Base-by-base conservation (phyloP, 768 basidiomycete genomes). In the Tylopilus sp. region DNA sequence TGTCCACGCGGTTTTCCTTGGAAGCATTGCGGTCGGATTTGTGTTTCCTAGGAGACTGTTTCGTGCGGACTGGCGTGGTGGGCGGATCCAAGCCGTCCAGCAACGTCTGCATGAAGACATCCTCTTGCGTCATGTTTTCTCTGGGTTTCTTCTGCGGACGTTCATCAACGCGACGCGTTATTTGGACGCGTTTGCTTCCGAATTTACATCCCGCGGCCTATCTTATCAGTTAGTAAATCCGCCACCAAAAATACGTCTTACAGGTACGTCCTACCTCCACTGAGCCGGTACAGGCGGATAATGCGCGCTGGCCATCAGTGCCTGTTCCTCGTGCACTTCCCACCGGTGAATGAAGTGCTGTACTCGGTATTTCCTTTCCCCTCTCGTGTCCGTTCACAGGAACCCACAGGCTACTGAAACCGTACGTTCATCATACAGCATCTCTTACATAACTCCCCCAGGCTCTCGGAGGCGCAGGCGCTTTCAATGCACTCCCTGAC, bases 91-190 rank as follows among this genome's bases (percentile, higher is more conserved):
- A 66, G 26, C 76, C 79, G 0, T 73, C 64, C 41, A 87, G 66
- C 2, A 88, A 63, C 25, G 62, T 69, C 14, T 74, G 70, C 75
- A 91, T 79, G 62, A 90, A 83, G 5, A 70, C 80, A 25, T 77
- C 75, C 56, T 82, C 82, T 45, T 64, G 62, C 42, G 74, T 60
- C 75, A 77, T 79, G 37, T 41, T 50, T 46, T 50, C 40, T 9
- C 33, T 17, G 24, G 24, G 19, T n/a, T 11, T 47, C 33, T 16
- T 17, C 7, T 13, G 45, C 14, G 11, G 21, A 10, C 24, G 1
- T 17, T 11, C 24, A 31, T 29, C 53, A 46, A 56, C 61, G 57
- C 53, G 54, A 56, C 65, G 65, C 64, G 65, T 67, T 63, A 50
- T 66, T 67, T 66, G 40, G 4, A 17, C 6, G 2, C 59, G 11